phyloP scores from a whole-genome alignment of 208 protist genomes.

The Strigomonas oncopelti region DNA sequence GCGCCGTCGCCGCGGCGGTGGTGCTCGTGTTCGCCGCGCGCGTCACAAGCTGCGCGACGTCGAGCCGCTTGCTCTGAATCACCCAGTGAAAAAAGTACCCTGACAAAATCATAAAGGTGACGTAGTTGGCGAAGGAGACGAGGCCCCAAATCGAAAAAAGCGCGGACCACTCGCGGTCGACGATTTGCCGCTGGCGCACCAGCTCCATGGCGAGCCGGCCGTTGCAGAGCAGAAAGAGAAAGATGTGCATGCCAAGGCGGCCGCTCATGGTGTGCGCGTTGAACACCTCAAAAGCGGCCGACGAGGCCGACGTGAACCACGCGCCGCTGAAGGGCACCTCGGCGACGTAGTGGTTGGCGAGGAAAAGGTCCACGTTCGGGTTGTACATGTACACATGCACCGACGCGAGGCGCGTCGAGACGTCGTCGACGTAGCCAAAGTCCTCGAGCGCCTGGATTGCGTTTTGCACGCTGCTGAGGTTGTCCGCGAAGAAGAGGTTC shows the following conservation, averaged over 20 bases:
- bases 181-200: background rate
- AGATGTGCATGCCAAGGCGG: slow-evolving; percentile 13
- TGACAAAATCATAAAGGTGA: background rate
- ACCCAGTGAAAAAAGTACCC: slow-evolving; percentile 19
- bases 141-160: background rate
- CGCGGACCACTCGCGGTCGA: background rate
- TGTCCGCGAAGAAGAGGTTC: slow-evolving; percentile 24
- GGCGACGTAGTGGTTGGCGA: slow-evolving; percentile 2
- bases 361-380: slow-evolving; percentile 25
- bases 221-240: slow-evolving; percentile 12
- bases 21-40: background rate
- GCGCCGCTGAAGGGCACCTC: slow-evolving; percentile 20
- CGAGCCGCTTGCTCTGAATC: background rate
- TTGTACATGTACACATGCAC: slow-evolving; percentile 32
- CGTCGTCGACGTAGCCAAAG: slow-evolving; percentile 27
- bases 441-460: slow-evolving; percentile 11
- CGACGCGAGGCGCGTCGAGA: slow-evolving; percentile 24
- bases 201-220: background rate
- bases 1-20: background rate
- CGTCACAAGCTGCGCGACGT: slow-evolving; percentile 17
- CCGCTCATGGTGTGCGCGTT: slow-evolving; percentile 11
- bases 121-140: background rate
- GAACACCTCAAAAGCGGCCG: slow-evolving; percentile 19
- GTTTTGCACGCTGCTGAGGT: background rate
- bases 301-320: slow-evolving; percentile 10